These are phyloP conservation scores for Irpex sp. DNA, from an alignment of 1,284 basidiomycete genomes.

Conservation along the genomic window DNA sequence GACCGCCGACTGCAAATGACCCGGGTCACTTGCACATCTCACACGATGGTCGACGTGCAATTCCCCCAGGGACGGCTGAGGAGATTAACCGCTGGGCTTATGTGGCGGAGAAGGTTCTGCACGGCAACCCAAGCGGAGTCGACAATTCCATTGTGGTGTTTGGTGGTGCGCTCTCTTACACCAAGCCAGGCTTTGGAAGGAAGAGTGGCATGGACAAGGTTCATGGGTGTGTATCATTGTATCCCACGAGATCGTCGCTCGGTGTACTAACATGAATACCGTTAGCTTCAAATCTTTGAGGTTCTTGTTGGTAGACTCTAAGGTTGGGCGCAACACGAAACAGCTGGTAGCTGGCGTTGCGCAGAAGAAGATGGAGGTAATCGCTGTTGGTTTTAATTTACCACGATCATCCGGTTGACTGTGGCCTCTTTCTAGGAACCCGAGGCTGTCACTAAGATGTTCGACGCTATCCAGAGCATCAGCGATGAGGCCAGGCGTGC, in stretches of 20 bases:
- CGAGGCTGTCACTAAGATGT: slow-evolving; percentile 68
- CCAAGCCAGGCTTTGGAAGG: slow-evolving; percentile 63
- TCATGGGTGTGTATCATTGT: slow-evolving; percentile 59
- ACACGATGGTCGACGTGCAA: slow-evolving; percentile 61
- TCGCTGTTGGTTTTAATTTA: slow-evolving; percentile 20
- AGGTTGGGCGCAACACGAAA: slow-evolving; percentile 92
- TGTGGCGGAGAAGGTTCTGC: slow-evolving; percentile 92
- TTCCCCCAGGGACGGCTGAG: slow-evolving; percentile 60
- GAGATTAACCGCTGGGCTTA: slow-evolving; percentile 94
- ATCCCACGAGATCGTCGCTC: not conserved
- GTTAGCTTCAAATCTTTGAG: slow-evolving; percentile 62
- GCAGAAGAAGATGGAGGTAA: slow-evolving; percentile 64
- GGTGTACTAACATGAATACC: slow-evolving; percentile 7
- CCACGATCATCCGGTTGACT: slow-evolving; percentile 14
- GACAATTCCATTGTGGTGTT: slow-evolving; percentile 95
- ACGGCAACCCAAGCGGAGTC: slow-evolving; percentile 97
- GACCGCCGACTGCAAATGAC: slow-evolving; percentile 33
- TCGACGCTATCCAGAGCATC: slow-evolving; percentile 79
- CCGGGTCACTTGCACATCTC: slow-evolving; percentile 58
- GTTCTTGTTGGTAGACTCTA: slow-evolving; percentile 92
- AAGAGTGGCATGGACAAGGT: slow-evolving; percentile 83
- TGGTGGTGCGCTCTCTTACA: slow-evolving; percentile 93
- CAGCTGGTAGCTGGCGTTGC: slow-evolving; percentile 88
- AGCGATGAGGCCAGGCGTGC: slow-evolving; percentile 75
- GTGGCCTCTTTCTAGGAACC: slow-evolving; percentile 57